A percentile compares a stretch with the other conserved stretches of the same genome.
These are phyloP conservation scores for Tilletia setariae DNA, from an alignment of 1,284 basidiomycete species.

Conservation along the genomic window DNA sequence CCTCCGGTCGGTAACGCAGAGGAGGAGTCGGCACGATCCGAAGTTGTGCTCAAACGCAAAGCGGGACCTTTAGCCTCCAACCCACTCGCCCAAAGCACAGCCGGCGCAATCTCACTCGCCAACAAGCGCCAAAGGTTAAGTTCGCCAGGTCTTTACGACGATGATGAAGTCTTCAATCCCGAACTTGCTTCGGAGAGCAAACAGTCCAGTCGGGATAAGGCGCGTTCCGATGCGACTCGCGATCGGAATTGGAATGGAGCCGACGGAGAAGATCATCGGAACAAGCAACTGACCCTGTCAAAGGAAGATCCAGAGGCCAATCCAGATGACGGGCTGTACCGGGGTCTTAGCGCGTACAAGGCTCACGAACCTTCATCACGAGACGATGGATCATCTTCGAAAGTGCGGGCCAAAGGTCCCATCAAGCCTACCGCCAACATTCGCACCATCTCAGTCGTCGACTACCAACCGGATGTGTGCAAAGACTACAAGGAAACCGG, in stretches of 20 bases:
- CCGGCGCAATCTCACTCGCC: not conserved
- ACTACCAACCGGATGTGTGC: slow-evolving; percentile 98
- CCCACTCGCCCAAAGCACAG: not conserved
- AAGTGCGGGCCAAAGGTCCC: slow-evolving; percentile 73
- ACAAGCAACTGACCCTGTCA: slow-evolving; percentile 1
- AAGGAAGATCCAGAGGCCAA: slow-evolving; percentile 24
- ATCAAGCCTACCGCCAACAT: slow-evolving; percentile 78
- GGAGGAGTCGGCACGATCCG: not conserved
- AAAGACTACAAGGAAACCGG: slow-evolving; percentile 99
- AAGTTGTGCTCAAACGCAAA: slow-evolving; percentile 5
- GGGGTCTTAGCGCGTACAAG: slow-evolving; percentile 76
- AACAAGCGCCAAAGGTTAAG: slow-evolving; percentile 6
- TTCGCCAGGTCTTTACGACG: not conserved
- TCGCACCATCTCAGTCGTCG: slow-evolving; percentile 86
- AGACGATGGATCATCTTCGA: slow-evolving; percentile 70
- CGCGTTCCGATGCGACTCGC: slow-evolving; percentile 55
- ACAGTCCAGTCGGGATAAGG: slow-evolving; percentile 28
- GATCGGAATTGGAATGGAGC: slow-evolving; percentile 57
- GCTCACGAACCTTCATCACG: slow-evolving; percentile 71
- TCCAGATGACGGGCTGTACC: slow-evolving; percentile 79
- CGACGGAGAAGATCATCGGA: slow-evolving; percentile 38
- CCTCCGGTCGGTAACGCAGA: not conserved
- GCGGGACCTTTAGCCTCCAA: not conserved
- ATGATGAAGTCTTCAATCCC: slow-evolving; percentile 57
- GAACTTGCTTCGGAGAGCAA: slow-evolving; percentile 63